Evolutionary conservation across 768 basidiomycete genomes (phyloP), one percentile per base, ranked within the genome.

Genomic region (Lentinula boryana): DNA sequence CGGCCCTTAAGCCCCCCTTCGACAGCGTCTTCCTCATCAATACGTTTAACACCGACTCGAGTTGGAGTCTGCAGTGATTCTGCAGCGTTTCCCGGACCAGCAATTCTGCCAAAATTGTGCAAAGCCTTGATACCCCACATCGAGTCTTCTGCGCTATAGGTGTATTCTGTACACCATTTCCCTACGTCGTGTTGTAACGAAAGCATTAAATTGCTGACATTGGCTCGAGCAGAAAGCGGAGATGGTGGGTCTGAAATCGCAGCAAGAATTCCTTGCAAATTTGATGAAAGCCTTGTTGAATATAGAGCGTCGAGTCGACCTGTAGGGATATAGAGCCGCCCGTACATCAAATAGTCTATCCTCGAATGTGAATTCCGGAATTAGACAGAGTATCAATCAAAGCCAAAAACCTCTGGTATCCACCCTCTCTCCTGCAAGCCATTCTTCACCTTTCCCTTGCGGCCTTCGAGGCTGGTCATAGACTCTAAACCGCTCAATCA

Each of bases 21-120:
- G 64, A 94, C 87, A 31, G 90, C 88, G 51, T 97, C 95, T 74
- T 96, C 95, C 69, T 96, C 95, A 59, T 98, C 96, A 4, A 97
- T 85, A n/a, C 95, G 82, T 72, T 91, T 93, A 38, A 82, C 72
- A 48, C 78, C 76, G n/a, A 66, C 64, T 32, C 58, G 64, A 48
- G 70, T 68, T 12, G 64, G 63, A 21, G 64, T 65, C 21, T 64
- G 65, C n/a, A 66, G 65, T 43, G 62, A 53, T 36, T 40, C 62
- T 32, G 49, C 61, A 46, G 32, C 69, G 31, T 76, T 77, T 64
- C 72, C 77, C 63, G 67, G 68, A 0, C 63, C 69, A 27, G 75
- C 76, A 5, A 66, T 66, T 71, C 82, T 84, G 13, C 95, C 95
- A 75, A 97, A 98, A 69, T 98, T 97, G 69, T 95, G 93, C 53